These are phyloP conservation scores for Coniochaeta pulveracea DNA, from an alignment of 2,329 filamentous ascomycete species.

Conservation along the genomic window DNA sequence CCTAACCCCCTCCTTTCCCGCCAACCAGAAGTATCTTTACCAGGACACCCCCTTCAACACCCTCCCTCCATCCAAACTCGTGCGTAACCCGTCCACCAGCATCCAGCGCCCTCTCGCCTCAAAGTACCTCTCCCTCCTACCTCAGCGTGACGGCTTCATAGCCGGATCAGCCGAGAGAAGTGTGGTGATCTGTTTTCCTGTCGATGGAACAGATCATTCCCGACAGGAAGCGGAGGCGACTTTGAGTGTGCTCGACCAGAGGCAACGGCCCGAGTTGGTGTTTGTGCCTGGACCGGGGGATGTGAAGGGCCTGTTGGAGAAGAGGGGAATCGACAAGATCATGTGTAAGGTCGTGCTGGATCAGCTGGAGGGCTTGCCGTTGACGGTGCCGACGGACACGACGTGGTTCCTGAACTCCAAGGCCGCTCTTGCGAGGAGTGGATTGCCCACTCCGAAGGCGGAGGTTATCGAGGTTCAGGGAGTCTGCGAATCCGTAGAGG, in stretches of 20 bases:
- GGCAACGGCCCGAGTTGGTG: slow-evolving; percentile 19
- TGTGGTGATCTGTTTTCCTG: slow-evolving; percentile 14
- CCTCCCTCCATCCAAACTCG: slow-evolving; percentile 10
- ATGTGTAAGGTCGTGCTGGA: slow-evolving; percentile 19
- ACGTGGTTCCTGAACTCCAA: slow-evolving; percentile 25
- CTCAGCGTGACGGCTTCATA: slow-evolving; percentile 24
- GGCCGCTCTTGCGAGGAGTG: slow-evolving; percentile 20
- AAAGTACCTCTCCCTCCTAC: slow-evolving; percentile 23
- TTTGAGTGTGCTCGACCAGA: slow-evolving; percentile 14
- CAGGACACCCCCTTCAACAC: slow-evolving; percentile 21
- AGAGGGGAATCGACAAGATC: slow-evolving; percentile 15
- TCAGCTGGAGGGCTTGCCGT: slow-evolving; percentile 16
- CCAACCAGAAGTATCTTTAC: slow-evolving; percentile 24
- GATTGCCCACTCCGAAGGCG: slow-evolving; percentile 19
- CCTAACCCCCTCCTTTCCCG: slow-evolving; percentile 17
- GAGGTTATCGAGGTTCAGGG: slow-evolving; percentile 16
- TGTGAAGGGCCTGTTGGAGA: slow-evolving; percentile 14
- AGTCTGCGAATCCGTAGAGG: slow-evolving; percentile 6
- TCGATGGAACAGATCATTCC: slow-evolving; percentile 17
- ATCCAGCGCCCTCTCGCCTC: slow-evolving; percentile 14
- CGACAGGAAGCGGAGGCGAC: slow-evolving; percentile 18
- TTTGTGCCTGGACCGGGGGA: slow-evolving; percentile 19
- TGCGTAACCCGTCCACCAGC: slow-evolving; percentile 2
- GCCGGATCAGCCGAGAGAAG: slow-evolving; percentile 10
- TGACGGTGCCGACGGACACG: slow-evolving; percentile 17